phyloP scores from a whole-genome alignment of 2,329 filamentous ascomycete species.

The Xylariaceae sp. region DNA sequence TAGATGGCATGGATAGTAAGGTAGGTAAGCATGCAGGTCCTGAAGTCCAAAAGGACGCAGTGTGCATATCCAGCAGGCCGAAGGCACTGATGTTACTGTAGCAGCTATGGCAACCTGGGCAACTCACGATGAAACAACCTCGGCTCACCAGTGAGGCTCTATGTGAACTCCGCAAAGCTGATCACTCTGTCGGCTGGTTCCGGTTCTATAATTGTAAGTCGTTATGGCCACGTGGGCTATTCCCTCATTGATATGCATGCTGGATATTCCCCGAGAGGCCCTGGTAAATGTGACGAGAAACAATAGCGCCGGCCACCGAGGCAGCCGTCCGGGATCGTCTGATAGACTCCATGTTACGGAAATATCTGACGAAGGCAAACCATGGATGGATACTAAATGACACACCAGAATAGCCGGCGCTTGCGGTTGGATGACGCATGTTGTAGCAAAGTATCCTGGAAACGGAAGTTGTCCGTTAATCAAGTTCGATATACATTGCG shows the following conservation, averaged over 20 bases:
- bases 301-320: neutral
- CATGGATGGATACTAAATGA: no score
- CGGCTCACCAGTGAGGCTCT: neutral
- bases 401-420: neutral
- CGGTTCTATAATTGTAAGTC: neutral
- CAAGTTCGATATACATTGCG: no score
- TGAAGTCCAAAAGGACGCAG: neutral
- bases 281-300: neutral
- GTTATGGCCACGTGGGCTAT: neutral
- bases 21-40: slow-evolving; percentile 1
- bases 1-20: neutral
- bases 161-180: neutral
- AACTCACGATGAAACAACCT: neutral
- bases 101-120: neutral
- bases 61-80: neutral
- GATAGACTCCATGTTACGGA: no score
- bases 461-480: no score
- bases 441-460: no score
- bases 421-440: neutral
- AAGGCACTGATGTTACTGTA: neutral
- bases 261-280: neutral
- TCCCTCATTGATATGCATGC: neutral
- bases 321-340: no score
- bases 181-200: neutral
- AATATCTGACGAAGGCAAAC: no score